phyloP scores from a whole-genome alignment of 495 filamentous ascomycete species.

The Arthonia radiata region DNA sequence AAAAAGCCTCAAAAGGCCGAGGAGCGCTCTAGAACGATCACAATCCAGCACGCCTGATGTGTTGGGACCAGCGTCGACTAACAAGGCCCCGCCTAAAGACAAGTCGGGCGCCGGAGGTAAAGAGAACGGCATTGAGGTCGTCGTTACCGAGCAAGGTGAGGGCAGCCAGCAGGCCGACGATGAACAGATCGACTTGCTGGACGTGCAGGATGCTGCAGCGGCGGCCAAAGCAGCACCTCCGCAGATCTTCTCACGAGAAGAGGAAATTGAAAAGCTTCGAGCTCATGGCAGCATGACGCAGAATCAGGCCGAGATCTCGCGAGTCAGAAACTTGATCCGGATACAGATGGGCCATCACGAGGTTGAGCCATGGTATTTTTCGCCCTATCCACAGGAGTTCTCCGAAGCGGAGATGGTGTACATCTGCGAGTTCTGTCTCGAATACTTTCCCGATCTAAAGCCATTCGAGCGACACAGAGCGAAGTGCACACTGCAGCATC shows the following conservation, averaged over 20 bases:
- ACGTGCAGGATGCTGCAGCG: constrained; percentile 34
- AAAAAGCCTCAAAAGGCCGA: constrained; percentile 31
- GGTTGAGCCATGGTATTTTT: constrained; percentile 96
- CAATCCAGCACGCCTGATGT: constrained; percentile 15
- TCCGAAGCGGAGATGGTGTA: constrained; percentile 69
- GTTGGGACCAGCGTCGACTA: constrained; percentile 18
- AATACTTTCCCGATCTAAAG: constrained; percentile 57
- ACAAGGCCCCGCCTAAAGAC: constrained; percentile 22
- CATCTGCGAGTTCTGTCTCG: constrained; percentile 93
- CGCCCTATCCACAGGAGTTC: constrained; percentile 76
- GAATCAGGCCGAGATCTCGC: constrained; percentile 87
- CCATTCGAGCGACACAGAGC: constrained; percentile 62
- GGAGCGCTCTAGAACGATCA: constrained; percentile 16
- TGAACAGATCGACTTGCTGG: constrained; percentile 35
- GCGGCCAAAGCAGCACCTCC: constrained; percentile 23
- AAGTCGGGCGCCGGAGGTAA: constrained; percentile 33
- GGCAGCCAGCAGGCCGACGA: constrained; percentile 32
- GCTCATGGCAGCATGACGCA: constrained; percentile 95
- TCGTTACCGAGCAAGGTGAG: constrained; percentile 18
- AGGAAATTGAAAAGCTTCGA: constrained; percentile 86
- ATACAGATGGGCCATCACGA: constrained; percentile 86
- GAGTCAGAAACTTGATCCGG: constrained; percentile 75
- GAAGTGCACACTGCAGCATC: constrained; percentile 82
- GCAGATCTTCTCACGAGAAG: constrained; percentile 49
- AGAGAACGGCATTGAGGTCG: constrained; percentile 32